Evolutionary conservation across 345 rosid species (phyloP).

Genomic region (Arabis alpina): DNA sequence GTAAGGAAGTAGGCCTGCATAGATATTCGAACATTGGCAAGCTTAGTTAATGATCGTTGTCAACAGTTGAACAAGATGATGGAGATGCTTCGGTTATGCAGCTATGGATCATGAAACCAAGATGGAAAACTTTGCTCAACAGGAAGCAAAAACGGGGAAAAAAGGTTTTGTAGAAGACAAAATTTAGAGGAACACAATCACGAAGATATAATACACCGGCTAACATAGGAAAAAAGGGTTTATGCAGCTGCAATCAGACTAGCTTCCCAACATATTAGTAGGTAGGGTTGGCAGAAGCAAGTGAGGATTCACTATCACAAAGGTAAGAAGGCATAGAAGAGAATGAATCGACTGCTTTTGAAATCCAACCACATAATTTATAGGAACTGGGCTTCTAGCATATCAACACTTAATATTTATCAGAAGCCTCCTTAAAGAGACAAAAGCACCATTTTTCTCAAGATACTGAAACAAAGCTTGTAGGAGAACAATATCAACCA

Average conservation of each 20-base stretch:
- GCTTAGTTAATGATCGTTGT: not conserved
- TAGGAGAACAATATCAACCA: not conserved
- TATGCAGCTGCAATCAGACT: too few relatives aligned
- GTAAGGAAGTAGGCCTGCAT: slow-evolving; percentile 68
- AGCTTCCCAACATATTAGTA: too few relatives aligned
- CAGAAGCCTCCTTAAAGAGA: not conserved
- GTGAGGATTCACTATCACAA: not conserved
- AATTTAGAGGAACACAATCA: not conserved
- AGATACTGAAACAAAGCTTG: not conserved
- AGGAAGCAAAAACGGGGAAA: not conserved
- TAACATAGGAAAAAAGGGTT: not conserved
- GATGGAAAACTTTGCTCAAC: not conserved
- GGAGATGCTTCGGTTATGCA: too few relatives aligned
- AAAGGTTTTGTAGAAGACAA: not conserved
- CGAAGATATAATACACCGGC: not conserved
- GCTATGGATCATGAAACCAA: too few relatives aligned
- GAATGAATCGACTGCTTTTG: not conserved
- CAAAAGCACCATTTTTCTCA: not conserved
- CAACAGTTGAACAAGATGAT: slow-evolving; percentile 15
- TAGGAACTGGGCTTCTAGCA: not conserved
- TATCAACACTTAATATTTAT: not conserved
- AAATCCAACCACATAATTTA: not conserved
- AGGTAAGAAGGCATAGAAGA: not conserved
- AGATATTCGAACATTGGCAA: not conserved
- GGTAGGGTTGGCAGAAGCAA: too few relatives aligned